These are phyloP conservation scores for Hibiscus tridactylites DNA, from an alignment of 345 rosid genomes.

Conservation along the genomic window DNA sequence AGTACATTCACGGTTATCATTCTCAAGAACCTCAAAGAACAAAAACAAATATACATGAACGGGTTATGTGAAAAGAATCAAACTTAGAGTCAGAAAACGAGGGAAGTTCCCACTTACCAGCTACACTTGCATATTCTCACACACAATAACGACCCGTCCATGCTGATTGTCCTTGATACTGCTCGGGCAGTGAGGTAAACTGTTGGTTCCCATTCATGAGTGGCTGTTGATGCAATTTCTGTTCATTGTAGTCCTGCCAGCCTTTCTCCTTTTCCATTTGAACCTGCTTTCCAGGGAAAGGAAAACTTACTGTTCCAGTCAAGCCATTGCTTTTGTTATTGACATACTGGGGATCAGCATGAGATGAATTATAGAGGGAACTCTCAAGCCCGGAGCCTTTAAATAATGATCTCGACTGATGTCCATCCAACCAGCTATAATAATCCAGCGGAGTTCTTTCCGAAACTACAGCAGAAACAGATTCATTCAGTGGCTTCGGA, in stretches of 20 bases:
- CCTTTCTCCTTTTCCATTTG: conserved; percentile 47
- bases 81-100: conserved; percentile 11
- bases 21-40: conserved; percentile 36
- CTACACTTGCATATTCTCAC: conserved; percentile 56
- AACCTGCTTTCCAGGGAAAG: conserved; percentile 78
- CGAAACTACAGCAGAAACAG: conserved; percentile 30
- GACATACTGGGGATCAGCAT: conserved; percentile 37
- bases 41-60: conserved; percentile 11
- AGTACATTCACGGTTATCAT: conserved; percentile 53
- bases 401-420: conserved; percentile 51
- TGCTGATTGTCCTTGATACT: conserved; percentile 72
- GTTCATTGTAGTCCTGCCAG: conserved; percentile 47
- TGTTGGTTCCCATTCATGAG: conserved; percentile 44
- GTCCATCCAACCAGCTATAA: conserved; percentile 97
- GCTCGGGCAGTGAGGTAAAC: conserved; percentile 54
- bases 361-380: conserved; percentile 34
- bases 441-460: conserved; percentile 53
- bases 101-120: conserved; percentile 27
- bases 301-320: conserved; percentile 54
- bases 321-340: conserved; percentile 42
- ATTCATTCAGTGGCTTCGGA: conserved; percentile 41
- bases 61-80: background rate
- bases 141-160: conserved; percentile 63
- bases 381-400: conserved; percentile 33
- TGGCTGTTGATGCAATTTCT: conserved; percentile 45